Evolutionary conservation across 1,139 yeast species (phyloP).

Genomic region (Casaregolazyma suthepensis): DNA sequence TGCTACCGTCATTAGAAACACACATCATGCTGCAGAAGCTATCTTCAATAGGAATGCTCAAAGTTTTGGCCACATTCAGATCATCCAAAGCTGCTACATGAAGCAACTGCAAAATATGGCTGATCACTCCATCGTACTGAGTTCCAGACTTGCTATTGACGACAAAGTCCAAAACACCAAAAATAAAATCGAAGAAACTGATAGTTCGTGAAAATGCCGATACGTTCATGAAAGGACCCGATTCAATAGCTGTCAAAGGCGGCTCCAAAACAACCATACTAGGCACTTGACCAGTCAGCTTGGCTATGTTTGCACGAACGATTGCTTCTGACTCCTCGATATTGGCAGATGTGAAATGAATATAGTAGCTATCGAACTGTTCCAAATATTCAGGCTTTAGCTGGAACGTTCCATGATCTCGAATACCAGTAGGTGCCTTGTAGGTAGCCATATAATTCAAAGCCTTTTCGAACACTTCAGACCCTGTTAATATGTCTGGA

Average conservation of each 20-base stretch:
- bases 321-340: constrained; percentile 67
- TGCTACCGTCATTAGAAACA: constrained; percentile 4
- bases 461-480: constrained; percentile 66
- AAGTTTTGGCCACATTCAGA: constrained; percentile 13
- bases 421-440: constrained; percentile 56
- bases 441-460: constrained; percentile 56
- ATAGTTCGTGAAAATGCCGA: constrained; percentile 32
- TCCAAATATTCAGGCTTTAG: constrained; percentile 53
- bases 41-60: constrained; percentile 1
- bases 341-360: constrained; percentile 69
- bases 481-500: constrained; percentile 67
- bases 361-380: constrained; percentile 72
- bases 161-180: constrained; percentile 19
- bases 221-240: constrained; percentile 31
- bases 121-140: constrained; percentile 51
- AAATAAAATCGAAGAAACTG: constrained; percentile 30
- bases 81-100: constrained; percentile 48
- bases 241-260: constrained; percentile 26
- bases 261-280: constrained; percentile 34
- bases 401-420: constrained; percentile 63
- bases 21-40: constrained; percentile 11
- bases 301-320: constrained; percentile 42
- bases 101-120: constrained; percentile 58
- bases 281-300: constrained; percentile 22
- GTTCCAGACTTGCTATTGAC: constrained; percentile 29